phyloP scores from a whole-genome alignment of 2,329 filamentous ascomycete genomes.

The Verticillium alfalfae region DNA sequence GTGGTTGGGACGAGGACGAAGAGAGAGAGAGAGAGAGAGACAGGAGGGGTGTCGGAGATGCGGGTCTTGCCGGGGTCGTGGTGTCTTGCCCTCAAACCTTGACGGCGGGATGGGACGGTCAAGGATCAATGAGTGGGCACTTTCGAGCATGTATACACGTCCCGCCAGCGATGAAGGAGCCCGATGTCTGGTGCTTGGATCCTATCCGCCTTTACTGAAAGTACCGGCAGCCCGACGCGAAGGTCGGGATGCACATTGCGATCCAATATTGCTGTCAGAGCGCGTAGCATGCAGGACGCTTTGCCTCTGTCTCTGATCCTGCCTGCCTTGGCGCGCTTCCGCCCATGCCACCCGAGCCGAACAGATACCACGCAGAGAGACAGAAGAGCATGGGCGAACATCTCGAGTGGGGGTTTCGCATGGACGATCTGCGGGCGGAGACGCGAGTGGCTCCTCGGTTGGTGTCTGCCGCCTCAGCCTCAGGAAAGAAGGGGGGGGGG shows the following conservation, averaged over 20 bases:
- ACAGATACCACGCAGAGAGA: background rate
- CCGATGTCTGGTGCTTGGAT: background rate
- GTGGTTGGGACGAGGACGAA: background rate
- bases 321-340: background rate
- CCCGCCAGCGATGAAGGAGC: too few relatives aligned
- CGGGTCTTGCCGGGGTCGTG: background rate
- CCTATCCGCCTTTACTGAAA: background rate
- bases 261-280: background rate
- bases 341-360: background rate
- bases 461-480: background rate
- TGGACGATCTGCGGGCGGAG: background rate
- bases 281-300: background rate
- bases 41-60: too few relatives aligned
- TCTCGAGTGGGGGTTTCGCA: background rate
- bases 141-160: too few relatives aligned
- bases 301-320: background rate
- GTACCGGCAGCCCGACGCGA: background rate
- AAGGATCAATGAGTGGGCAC: background rate
- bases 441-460: background rate
- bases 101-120: background rate
- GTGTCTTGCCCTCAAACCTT: background rate
- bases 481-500: background rate
- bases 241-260: background rate
- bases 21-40: too few relatives aligned
- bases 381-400: background rate